phyloP scores from a whole-genome alignment of 2,329 filamentous ascomycete genomes.

The Stromatinia cepivora region DNA sequence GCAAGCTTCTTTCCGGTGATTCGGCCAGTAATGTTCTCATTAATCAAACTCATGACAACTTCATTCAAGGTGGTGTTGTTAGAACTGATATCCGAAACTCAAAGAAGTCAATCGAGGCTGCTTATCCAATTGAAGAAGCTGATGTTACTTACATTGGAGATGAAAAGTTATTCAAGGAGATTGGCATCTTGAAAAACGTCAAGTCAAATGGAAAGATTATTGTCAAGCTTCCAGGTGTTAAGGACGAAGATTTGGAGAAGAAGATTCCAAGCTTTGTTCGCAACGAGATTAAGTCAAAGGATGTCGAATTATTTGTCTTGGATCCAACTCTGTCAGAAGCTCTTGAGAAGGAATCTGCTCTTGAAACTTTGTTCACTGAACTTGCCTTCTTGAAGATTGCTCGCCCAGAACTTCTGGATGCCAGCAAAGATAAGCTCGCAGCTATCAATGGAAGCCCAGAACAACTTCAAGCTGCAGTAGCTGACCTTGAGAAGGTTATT shows the following conservation, averaged over 20 bases:
- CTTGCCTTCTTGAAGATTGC: slow-evolving; percentile 81
- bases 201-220: slow-evolving; percentile 72
- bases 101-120: slow-evolving; percentile 78
- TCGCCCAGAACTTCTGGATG: slow-evolving; percentile 62
- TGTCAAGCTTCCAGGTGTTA: slow-evolving; percentile 74
- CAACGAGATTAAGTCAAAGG: slow-evolving; percentile 69
- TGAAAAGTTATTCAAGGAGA: slow-evolving; percentile 74
- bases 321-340: slow-evolving; percentile 69
- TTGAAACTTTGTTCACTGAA: slow-evolving; percentile 70
- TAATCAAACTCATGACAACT: slow-evolving; percentile 65
- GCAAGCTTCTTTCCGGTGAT: slow-evolving; percentile 67
- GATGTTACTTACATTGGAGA: slow-evolving; percentile 79
- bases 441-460: slow-evolving; percentile 54
- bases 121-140: slow-evolving; percentile 77
- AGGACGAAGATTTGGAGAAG: slow-evolving; percentile 89
- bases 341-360: slow-evolving; percentile 61
- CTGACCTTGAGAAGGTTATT: slow-evolving; percentile 69
- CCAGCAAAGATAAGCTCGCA: slow-evolving; percentile 66
- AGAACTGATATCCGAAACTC: slow-evolving; percentile 85
- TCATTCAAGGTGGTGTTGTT: slow-evolving; percentile 72
- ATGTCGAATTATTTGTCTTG: slow-evolving; percentile 70
- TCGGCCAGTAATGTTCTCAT: slow-evolving; percentile 63
- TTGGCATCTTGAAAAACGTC: slow-evolving; percentile 71
- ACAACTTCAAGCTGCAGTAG: slow-evolving; percentile 56
- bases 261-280: slow-evolving; percentile 70